Conservation (phyloP, 2,329 filamentous ascomycete genomes). For the Hortaea werneckii region DNA sequence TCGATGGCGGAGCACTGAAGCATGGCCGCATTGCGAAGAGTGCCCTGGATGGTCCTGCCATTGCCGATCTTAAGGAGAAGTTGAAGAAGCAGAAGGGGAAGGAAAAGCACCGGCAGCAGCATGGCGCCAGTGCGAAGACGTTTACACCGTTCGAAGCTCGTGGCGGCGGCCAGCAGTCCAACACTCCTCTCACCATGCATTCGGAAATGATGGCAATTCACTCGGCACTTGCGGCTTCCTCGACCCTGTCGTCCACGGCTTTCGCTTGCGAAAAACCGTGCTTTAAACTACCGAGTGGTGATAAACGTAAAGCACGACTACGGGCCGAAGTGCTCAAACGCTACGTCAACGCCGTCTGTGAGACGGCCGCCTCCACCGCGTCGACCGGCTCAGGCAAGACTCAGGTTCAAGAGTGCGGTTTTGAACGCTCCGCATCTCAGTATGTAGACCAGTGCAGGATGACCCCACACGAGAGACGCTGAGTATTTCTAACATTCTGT, state of each 20-base stretch:
- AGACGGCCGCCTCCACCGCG: constrained; percentile 13
- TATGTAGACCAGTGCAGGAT: no score
- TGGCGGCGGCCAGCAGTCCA: constrained; percentile 29
- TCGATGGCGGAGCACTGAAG: constrained; percentile 41
- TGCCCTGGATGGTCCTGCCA: constrained; percentile 26
- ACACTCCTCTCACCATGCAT: constrained; percentile 41
- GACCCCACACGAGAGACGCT: no score
- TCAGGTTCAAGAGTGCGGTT: constrained; percentile 37
- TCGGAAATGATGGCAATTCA: constrained; percentile 49
- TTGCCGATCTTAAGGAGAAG: constrained; percentile 31
- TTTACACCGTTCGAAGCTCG: constrained; percentile 33
- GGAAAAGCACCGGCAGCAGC: constrained; percentile 19
- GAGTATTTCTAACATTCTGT: no score
- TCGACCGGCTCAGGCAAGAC: constrained; percentile 24
- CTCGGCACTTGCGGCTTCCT: constrained; percentile 38
- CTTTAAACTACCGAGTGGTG: constrained; percentile 38
- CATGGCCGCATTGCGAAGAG: constrained; percentile 31
- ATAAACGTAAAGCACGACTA: constrained; percentile 40
- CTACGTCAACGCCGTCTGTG: constrained; percentile 37
- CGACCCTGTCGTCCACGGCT: constrained; percentile 32
- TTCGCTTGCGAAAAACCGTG: constrained; percentile 40
- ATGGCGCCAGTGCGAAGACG: constrained; percentile 10
- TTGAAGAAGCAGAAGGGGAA: constrained; percentile 25
- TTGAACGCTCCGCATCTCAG: constrained; percentile 39
- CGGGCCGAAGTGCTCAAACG: constrained; percentile 32